These are phyloP conservation scores for Hymenoscyphus fraxineus DNA, from an alignment of 2,329 filamentous ascomycete species.

Conservation along the genomic window DNA sequence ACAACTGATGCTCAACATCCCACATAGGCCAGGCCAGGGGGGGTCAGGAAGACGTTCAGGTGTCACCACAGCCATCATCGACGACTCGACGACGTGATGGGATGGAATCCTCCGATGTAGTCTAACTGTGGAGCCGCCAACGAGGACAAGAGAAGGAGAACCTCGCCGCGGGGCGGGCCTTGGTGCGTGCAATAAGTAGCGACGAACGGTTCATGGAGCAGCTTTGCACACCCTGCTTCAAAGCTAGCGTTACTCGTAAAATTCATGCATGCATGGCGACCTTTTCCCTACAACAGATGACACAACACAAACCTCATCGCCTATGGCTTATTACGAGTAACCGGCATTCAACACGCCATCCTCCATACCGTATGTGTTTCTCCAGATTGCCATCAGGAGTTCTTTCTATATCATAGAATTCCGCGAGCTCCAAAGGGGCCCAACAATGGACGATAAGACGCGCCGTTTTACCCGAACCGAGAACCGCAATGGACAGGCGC, in stretches of 20 bases:
- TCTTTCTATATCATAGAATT: background rate
- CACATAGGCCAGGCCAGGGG: too few species aligned
- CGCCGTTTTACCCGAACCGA: background rate
- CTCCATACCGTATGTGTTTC: background rate
- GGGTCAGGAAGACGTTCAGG: background rate
- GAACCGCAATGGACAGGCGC: background rate
- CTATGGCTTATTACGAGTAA: background rate
- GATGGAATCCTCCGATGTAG: background rate
- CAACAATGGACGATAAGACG: background rate
- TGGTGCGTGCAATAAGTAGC: slow-evolving; percentile 2
- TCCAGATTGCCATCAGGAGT: background rate
- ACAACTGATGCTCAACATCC: background rate
- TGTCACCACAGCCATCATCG: too few species aligned
- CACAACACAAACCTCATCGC: background rate
- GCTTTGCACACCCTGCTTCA: slow-evolving; percentile 5
- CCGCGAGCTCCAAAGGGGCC: background rate
- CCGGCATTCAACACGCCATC: background rate
- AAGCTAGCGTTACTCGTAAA: background rate
- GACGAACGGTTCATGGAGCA: slow-evolving; percentile 5
- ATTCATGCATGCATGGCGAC: slow-evolving; percentile 11
- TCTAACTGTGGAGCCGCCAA: background rate
- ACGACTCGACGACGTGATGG: background rate
- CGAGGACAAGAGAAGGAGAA: background rate
- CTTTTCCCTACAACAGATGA: background rate
- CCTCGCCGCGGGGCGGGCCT: background rate